Conservation (phyloP, 2,329 filamentous ascomycete genomes). For the Verticillium dahliae region DNA sequence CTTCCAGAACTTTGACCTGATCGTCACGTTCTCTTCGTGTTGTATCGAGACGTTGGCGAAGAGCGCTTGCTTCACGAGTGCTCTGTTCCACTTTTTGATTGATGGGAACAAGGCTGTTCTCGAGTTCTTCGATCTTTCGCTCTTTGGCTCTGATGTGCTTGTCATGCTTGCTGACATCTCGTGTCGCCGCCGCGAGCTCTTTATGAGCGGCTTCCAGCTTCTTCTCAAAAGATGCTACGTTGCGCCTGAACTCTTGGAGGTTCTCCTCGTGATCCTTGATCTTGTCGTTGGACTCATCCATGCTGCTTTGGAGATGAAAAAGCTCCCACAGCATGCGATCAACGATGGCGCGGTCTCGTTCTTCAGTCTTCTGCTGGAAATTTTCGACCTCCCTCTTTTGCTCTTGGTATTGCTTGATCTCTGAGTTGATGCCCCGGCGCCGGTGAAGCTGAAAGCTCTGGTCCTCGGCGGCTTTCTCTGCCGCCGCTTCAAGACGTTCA, state of each 20-base stretch:
- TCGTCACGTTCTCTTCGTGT: slow-evolving; percentile 71
- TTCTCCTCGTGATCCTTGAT: slow-evolving; percentile 94
- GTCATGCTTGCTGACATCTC: slow-evolving; percentile 76
- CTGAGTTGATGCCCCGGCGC: slow-evolving; percentile 89
- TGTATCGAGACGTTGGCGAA: slow-evolving; percentile 60
- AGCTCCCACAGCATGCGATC: slow-evolving; percentile 95
- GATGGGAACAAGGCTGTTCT: slow-evolving; percentile 80
- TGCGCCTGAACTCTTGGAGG: slow-evolving; percentile 83
- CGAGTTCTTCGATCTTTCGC: slow-evolving; percentile 77
- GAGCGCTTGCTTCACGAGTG: slow-evolving; percentile 60
- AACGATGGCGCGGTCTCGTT: slow-evolving; percentile 85
- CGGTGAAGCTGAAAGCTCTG: slow-evolving; percentile 83
- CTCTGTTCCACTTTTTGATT: slow-evolving; percentile 87
- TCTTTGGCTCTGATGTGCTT: slow-evolving; percentile 80
- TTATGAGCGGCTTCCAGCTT: slow-evolving; percentile 75
- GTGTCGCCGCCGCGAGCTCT: slow-evolving; percentile 71
- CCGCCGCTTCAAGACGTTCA: slow-evolving; percentile 78
- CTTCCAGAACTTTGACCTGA: slow-evolving; percentile 61
- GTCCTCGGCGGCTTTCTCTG: slow-evolving; percentile 81
- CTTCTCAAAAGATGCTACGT: slow-evolving; percentile 76
- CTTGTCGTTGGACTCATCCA: slow-evolving; percentile 83
- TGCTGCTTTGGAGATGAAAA: slow-evolving; percentile 87
- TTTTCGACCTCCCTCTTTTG: slow-evolving; percentile 94
- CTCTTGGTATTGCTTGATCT: slow-evolving; percentile 96
- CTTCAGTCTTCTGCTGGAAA: slow-evolving; percentile 83